Conservation (phyloP, 2,329 filamentous ascomycete species). For the Akanthomyces lecanii region DNA sequence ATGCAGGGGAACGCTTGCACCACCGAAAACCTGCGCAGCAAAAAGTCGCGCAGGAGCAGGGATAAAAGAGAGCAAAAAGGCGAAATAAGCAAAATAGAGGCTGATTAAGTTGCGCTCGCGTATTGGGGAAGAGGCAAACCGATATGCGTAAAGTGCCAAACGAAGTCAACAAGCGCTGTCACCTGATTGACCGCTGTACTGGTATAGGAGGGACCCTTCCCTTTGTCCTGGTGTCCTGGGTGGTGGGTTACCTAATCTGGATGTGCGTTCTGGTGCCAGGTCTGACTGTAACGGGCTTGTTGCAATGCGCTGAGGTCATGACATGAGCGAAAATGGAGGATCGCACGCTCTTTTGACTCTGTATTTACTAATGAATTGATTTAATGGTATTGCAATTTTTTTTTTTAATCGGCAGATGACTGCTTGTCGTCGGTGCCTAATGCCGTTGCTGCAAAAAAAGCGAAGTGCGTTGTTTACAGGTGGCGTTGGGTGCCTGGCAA, state of each 20-base stretch:
- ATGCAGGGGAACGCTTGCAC: not conserved
- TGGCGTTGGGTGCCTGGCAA: conserved; percentile 4
- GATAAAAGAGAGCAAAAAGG: not conserved
- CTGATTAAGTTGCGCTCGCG: conserved; percentile 7
- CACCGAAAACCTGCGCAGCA: not conserved
- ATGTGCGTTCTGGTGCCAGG: not conserved
- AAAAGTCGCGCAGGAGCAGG: not conserved
- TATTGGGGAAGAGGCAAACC: not conserved
- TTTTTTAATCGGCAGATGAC: not conserved
- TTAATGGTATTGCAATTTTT: not conserved
- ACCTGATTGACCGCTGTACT: conserved; percentile 9
- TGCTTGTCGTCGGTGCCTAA: not conserved
- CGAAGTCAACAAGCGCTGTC: conserved; percentile 16
- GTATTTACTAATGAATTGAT: not conserved
- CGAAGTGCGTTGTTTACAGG: conserved; percentile 2
- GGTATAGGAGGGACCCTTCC: too few relatives aligned
- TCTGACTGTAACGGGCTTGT: not conserved
- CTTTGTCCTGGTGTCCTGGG: too few relatives aligned
- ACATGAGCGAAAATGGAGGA: not conserved
- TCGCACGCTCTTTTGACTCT: not conserved
- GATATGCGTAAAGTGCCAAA: not conserved
- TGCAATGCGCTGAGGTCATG: not conserved
- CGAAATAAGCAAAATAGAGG: not conserved
- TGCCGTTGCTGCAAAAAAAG: not conserved
- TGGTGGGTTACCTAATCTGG: conserved; percentile 11